Conservation (phyloP, 305 asterid species). For the Fraxinus greggii region DNA sequence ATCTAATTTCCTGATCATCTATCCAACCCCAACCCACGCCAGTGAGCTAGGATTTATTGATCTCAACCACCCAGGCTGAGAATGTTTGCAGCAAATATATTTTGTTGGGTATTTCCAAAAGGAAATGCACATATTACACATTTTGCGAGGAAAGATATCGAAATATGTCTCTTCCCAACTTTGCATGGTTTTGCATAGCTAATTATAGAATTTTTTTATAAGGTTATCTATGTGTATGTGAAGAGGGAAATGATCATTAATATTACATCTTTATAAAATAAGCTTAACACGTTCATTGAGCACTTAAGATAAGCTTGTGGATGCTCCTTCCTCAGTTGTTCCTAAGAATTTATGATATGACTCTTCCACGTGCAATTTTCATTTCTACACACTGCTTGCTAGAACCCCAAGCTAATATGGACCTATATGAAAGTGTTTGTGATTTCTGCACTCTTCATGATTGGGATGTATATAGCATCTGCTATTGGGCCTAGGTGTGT, state of each 20-base stretch:
- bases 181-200: neutral
- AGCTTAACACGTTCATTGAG: neutral
- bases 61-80: neutral
- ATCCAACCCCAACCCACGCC: too few species aligned
- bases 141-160: neutral
- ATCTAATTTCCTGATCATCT: neutral
- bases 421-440: neutral
- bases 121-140: neutral
- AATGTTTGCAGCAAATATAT: neutral
- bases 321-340: neutral
- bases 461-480: constrained; percentile 9
- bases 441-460: neutral
- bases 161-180: neutral
- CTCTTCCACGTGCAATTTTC: neutral
- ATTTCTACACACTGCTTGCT: too few species aligned
- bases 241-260: neutral
- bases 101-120: neutral
- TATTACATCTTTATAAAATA: neutral
- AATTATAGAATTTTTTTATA: neutral
- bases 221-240: neutral
- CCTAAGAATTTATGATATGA: neutral
- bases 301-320: neutral
- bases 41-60: neutral
- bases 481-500: constrained; percentile 29
- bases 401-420: neutral